Evolutionary conservation across 1,139 yeast genomes (phyloP).

Genomic region (Debaryomyces fabryi): DNA sequence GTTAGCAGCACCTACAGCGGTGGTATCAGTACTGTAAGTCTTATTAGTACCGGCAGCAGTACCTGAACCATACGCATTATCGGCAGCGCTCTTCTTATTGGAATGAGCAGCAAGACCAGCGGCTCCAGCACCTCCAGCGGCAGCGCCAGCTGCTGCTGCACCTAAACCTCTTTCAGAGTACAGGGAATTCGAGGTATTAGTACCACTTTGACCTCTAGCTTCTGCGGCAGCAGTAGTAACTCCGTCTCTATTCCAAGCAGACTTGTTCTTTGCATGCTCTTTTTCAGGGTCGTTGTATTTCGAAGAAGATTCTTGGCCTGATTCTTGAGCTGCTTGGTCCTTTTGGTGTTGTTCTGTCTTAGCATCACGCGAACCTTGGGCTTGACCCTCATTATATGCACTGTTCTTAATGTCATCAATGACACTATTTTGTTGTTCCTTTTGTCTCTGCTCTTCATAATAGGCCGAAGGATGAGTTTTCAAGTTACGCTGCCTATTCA

Average conservation of each 20-base stretch:
- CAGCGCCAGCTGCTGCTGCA: conserved; percentile 8
- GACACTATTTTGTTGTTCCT: conserved; percentile 10
- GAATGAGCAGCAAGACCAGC: conserved; percentile 10
- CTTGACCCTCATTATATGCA: conserved; percentile 23
- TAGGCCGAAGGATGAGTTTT: conserved; percentile 37
- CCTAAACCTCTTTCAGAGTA: not conserved
- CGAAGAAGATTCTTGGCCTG: conserved; percentile 1
- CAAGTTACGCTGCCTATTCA: conserved; percentile 25
- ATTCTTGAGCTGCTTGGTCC: not conserved
- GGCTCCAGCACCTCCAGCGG: conserved; percentile 5
- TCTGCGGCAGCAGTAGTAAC: conserved; percentile 19
- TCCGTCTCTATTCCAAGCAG: conserved; percentile 33
- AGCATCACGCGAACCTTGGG: conserved; percentile 16
- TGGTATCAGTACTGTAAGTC: not conserved
- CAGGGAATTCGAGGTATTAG: not conserved
- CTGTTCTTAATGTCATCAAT: conserved; percentile 18
- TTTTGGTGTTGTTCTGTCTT: not conserved
- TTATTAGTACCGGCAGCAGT: conserved; percentile 10
- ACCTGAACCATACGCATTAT: not conserved
- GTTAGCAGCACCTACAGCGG: conserved; percentile 1
- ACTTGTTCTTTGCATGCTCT: conserved; percentile 33
- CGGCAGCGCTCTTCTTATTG: not conserved
- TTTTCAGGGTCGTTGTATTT: conserved; percentile 23
- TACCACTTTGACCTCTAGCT: conserved; percentile 7
- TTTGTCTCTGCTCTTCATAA: conserved; percentile 19